A percentile compares a stretch with the other conserved stretches of the same genome.
phyloP scores from a whole-genome alignment of 371 early-diverging fungal genomes.

The Mucor lusitanicus region DNA sequence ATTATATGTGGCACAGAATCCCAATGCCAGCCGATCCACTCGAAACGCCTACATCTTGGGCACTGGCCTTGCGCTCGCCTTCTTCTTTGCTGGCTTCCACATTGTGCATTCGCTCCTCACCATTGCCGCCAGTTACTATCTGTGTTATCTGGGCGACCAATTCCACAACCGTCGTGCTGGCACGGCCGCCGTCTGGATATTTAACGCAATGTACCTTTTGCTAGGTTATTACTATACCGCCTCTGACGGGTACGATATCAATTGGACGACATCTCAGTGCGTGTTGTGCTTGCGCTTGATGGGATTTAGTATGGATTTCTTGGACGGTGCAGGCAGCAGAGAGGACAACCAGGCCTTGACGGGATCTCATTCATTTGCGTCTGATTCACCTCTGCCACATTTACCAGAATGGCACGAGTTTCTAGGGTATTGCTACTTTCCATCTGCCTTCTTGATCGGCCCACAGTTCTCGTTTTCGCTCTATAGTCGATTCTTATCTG shows the following conservation, averaged over 20 bases:
- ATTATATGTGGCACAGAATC: constrained; percentile 25
- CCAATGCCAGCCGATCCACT: constrained; percentile 34
- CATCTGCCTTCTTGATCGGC: constrained; percentile 68
- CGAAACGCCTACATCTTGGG: constrained; percentile 54
- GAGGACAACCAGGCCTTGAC: not conserved
- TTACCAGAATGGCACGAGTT: constrained; percentile 57
- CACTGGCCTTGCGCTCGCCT: constrained; percentile 52
- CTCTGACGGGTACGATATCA: constrained; percentile 61
- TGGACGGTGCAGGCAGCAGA: constrained; percentile 49
- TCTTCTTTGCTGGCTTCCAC: constrained; percentile 56
- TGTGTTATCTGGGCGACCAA: constrained; percentile 36
- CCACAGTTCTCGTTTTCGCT: constrained; percentile 74
- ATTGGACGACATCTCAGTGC: constrained; percentile 72
- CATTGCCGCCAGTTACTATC: constrained; percentile 47
- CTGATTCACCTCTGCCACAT: constrained; percentile 28
- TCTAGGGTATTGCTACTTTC: constrained; percentile 63
- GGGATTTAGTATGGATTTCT: constrained; percentile 65
- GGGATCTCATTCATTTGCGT: constrained; percentile 27
- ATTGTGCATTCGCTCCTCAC: constrained; percentile 62
- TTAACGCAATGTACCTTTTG: constrained; percentile 60
- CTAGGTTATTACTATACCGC: constrained; percentile 51
- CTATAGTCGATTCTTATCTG: constrained; percentile 37
- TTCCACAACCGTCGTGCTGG: constrained; percentile 41
- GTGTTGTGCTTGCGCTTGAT: constrained; percentile 71
- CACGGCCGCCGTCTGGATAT: constrained; percentile 44